A percentile compares a stretch with the other conserved stretches of the same genome.
Conservation (phyloP, 2,329 filamentous ascomycete genomes). For the Ceratocystis destructans region DNA sequence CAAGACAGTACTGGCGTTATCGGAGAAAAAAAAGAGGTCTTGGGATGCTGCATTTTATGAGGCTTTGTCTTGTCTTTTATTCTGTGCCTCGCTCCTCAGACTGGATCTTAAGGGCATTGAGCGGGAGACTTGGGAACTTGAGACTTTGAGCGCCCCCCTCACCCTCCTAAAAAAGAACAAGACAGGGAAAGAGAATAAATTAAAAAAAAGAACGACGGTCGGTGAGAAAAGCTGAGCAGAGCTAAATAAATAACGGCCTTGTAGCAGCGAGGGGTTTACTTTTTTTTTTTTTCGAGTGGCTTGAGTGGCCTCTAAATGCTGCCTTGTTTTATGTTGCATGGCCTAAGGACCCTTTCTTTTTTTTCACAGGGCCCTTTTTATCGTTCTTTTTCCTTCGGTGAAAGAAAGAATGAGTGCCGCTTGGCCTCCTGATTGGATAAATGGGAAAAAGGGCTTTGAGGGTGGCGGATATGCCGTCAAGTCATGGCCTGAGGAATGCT, state of each 20-base stretch:
- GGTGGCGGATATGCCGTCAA: slow-evolving; percentile 1
- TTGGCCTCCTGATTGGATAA: not conserved
- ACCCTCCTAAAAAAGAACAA: too few species aligned
- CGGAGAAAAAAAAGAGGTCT: slow-evolving; percentile 6
- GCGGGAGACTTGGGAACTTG: too few species aligned
- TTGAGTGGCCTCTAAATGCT: not conserved
- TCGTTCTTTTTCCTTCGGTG: not conserved
- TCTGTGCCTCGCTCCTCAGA: not conserved
- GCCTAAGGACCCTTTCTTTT: not conserved
- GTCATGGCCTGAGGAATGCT: slow-evolving; percentile 5
- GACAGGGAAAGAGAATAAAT: too few species aligned
- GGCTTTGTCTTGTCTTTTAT: not conserved
- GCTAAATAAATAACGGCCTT: not conserved
- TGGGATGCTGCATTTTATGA: not conserved
- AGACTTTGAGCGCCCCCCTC: too few species aligned
- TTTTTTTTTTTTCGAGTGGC: not conserved
- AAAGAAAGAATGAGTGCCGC: not conserved
- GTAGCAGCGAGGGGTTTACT: not conserved
- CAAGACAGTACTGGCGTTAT: not conserved
- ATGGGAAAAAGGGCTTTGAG: not conserved
- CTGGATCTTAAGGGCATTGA: not conserved
- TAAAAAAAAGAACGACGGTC: too few species aligned
- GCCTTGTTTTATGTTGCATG: not conserved
- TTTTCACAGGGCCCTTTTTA: not conserved
- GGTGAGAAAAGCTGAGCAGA: not conserved